phyloP scores from a whole-genome alignment of 768 basidiomycete genomes.

The Wakefieldia striispora region DNA sequence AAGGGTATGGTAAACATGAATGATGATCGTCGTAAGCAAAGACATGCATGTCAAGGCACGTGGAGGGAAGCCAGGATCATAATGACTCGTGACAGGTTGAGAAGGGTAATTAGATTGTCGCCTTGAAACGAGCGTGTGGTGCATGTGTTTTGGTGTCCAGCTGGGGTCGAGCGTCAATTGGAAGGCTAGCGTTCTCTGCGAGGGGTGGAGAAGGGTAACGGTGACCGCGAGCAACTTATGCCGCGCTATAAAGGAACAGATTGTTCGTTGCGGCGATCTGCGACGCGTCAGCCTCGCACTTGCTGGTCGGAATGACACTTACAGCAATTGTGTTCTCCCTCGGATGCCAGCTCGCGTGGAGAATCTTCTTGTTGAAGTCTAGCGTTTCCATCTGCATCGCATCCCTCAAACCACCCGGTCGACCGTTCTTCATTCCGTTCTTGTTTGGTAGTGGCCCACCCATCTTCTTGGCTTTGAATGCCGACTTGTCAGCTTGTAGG shows the following conservation, averaged over 20 bases:
- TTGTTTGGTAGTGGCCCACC: conserved; percentile 80
- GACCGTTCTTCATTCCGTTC: conserved; percentile 71
- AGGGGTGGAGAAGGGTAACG: conserved; percentile 1
- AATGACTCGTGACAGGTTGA: conserved; percentile 23
- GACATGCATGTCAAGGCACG: conserved; percentile 21
- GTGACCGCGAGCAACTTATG: conserved; percentile 29
- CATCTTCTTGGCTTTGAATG: conserved; percentile 99
- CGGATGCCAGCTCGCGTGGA: conserved; percentile 97
- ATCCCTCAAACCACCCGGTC: conserved; percentile 69
- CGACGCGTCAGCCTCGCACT: conserved; percentile 5
- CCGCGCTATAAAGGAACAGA: conserved; percentile 36
- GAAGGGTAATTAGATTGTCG: conserved; percentile 26
- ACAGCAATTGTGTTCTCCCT: conserved; percentile 97
- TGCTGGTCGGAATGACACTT: conserved; percentile 33
- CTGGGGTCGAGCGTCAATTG: conserved; percentile 6
- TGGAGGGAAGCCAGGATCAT: conserved; percentile 17
- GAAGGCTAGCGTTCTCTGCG: conserved; percentile 14
- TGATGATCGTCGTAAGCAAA: conserved; percentile 29
- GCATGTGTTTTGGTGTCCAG: conserved; percentile 14
- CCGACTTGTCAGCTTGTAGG: conserved; percentile 97
- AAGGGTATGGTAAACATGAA: conserved; percentile 31
- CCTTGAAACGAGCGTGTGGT: conserved; percentile 21
- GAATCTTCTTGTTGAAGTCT: conserved; percentile 97
- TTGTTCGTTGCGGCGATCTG: conserved; percentile 87
- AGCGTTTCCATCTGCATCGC: conserved; percentile 83